These are phyloP conservation scores for Vanderwaltozyma polyspora DNA, from an alignment of 805 yeast genomes.

Conservation along the genomic window DNA sequence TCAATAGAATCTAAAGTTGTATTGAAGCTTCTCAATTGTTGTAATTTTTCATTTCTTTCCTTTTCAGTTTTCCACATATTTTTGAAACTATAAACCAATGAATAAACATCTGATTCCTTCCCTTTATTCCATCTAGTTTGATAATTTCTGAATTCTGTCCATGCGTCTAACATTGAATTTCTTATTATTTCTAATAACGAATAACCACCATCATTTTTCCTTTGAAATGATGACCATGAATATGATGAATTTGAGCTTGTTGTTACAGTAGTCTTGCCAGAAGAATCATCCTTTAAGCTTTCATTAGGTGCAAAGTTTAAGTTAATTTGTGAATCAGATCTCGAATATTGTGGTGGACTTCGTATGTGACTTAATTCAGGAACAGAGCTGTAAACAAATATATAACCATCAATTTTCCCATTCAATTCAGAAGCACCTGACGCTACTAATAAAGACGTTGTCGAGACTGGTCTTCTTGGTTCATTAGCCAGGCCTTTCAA, in stretches of 20 bases:
- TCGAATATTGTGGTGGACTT: conserved; percentile 36
- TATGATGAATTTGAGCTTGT: conserved; percentile 1
- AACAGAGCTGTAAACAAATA: conserved; percentile 56
- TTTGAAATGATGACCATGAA: conserved; percentile 5
- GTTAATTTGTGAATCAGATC: not conserved
- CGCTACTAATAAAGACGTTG: conserved; percentile 61
- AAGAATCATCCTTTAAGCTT: not conserved
- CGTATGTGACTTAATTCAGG: conserved; percentile 36
- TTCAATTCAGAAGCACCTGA: conserved; percentile 71
- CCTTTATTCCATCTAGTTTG: conserved; percentile 50
- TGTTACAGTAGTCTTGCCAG: not conserved
- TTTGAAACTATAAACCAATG: conserved; percentile 45
- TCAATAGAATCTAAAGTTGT: conserved; percentile 24
- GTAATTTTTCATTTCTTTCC: conserved; percentile 23
- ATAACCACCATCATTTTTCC: conserved; percentile 19
- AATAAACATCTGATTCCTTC: conserved; percentile 55
- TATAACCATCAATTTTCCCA: conserved; percentile 66
- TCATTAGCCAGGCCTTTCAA: conserved; percentile 52
- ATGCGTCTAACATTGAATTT: conserved; percentile 54
- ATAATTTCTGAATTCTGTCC: conserved; percentile 55
- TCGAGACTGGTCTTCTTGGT: conserved; percentile 49
- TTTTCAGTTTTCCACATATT: conserved; percentile 42
- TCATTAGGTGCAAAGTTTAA: not conserved
- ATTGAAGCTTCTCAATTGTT: conserved; percentile 23
- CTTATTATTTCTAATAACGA: conserved; percentile 34